Percentiles rank a stretch among this genome's conserved stretches.
phyloP scores from a whole-genome alignment of 139 green algal species.

The Microglena sp. region DNA sequence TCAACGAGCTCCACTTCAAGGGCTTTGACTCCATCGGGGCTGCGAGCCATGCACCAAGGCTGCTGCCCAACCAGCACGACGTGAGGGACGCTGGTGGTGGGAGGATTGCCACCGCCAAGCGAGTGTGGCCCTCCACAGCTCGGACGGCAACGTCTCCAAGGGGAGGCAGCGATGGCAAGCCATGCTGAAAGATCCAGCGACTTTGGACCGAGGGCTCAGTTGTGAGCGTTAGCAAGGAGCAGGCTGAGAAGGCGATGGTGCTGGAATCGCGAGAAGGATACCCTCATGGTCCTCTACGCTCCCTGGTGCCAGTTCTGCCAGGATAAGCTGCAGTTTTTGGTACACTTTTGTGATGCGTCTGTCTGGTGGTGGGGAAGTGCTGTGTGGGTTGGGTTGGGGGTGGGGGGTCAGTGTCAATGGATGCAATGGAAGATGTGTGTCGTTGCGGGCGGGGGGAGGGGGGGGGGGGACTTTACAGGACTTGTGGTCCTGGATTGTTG shows the following conservation, averaged over 20 bases:
- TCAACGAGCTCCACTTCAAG: slow-evolving; percentile 81
- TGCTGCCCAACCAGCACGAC: slow-evolving; percentile 91
- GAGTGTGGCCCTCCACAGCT: background rate
- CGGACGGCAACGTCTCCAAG: background rate
- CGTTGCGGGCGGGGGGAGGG: too few relatives aligned
- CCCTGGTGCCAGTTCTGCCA: slow-evolving; percentile 94
- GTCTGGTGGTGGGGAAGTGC: too few relatives aligned
- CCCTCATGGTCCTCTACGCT: slow-evolving; percentile 83
- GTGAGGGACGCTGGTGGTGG: slow-evolving; percentile 98
- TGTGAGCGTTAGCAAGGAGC: slow-evolving; percentile 12
- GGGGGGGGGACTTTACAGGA: too few relatives aligned
- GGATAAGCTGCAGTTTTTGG: too few relatives aligned
- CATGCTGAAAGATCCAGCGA: slow-evolving; percentile 45
- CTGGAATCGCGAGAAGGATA: slow-evolving; percentile 58
- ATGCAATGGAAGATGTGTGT: too few relatives aligned
- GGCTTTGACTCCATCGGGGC: slow-evolving; percentile 96
- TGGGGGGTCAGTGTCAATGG: background rate
- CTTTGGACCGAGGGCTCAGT: slow-evolving; percentile 12
- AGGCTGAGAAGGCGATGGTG: slow-evolving; percentile 28
- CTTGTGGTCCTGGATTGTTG: too few relatives aligned
- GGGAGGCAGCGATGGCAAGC: slow-evolving; percentile 34
- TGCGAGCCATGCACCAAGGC: slow-evolving; percentile 88
- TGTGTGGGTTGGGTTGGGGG: too few relatives aligned
- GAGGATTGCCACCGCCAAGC: slow-evolving; percentile 72
- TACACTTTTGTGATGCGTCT: too few relatives aligned